A percentile compares a stretch with the other conserved stretches of the same genome.
phyloP scores from a whole-genome alignment of 345 rosid species.

The Populus davidiana region DNA sequence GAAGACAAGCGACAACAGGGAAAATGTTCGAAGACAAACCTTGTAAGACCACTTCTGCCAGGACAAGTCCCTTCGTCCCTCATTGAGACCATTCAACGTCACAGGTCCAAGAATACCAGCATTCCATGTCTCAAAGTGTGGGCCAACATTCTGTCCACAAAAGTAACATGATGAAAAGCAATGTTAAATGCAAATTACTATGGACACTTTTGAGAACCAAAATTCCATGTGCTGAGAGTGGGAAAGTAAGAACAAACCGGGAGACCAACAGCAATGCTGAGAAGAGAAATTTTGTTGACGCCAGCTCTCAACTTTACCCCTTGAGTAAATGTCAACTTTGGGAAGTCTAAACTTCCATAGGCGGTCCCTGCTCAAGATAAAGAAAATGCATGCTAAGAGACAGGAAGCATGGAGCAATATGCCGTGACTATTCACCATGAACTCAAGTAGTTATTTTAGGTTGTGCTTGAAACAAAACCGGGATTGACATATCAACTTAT shows the following conservation, averaged over 20 bases:
- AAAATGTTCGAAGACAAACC: conserved; percentile 39
- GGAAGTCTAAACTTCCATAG: conserved; percentile 88
- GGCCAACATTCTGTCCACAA: conserved; percentile 80
- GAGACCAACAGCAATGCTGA: conserved; percentile 94
- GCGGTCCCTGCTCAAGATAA: conserved; percentile 57
- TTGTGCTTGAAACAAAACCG: neutral
- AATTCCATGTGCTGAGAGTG: neutral
- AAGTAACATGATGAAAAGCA: conserved; percentile 10
- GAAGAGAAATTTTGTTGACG: conserved; percentile 69
- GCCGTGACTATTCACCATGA: neutral
- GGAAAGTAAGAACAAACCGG: conserved; percentile 58
- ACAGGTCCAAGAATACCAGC: conserved; percentile 96
- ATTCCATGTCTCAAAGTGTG: conserved; percentile 98
- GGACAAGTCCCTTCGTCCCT: conserved; percentile 79
- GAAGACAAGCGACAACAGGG: neutral
- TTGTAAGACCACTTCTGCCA: conserved; percentile 99
- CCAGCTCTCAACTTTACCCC: conserved; percentile 85
- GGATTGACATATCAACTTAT: neutral
- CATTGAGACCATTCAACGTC: conserved; percentile 63
- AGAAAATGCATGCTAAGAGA: neutral
- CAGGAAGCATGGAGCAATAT: neutral
- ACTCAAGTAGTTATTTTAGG: neutral
- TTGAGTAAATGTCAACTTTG: conserved; percentile 66
- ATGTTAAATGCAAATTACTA: conserved; percentile 8
- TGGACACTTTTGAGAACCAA: neutral